Base-by-base conservation (phyloP, 108 stramenopile species). In the Fistulifera solaris region DNA sequence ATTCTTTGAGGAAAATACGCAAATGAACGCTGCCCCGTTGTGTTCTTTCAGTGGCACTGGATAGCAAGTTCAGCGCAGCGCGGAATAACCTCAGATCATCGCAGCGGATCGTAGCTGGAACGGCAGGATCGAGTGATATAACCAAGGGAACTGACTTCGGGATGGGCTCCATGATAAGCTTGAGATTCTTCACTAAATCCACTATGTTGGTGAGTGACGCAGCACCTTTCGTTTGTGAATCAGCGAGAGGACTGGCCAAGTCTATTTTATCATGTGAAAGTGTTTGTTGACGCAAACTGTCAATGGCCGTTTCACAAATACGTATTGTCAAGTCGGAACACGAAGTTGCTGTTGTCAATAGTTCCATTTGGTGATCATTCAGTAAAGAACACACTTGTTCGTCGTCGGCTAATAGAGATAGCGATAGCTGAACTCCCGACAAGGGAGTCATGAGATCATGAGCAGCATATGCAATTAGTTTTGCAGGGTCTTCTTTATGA, bases 361-460 rank as follows among this genome's bases (percentile, higher is more conserved):
- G 43, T 19, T 89, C 87, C 21, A 47, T 19, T 54, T 83, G 77
- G 28, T 77, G 59, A 13, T 27, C 24, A 27, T 65, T 61, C 22
- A 88, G 55, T 42, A 61, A 59, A 6, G 40, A 28, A 14, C 45
- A 28, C 1, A 85, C 58, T 35, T 54, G 56, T 42, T 58, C 66
- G 47, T 88, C 86, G 40, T 72, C 82, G 42, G 66, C 63, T 22
- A 89, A 54, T 2, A 78, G 44, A 2, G 76, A 71, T 15, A 93
- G 66, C 26, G 70, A 74, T 12, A 80, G 52, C 27, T 80, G 76
- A 40, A 88, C 66, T 18, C 80, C 79, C n/a, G 66, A 70, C 48
- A 93, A 40, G 4, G 91, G 87, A 38, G 83, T 83, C 58, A 85
- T 56, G 31, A 93, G 59, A 61, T 93, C 91, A 42, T 75, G 67